These are phyloP conservation scores for Dictyostelium capitatum DNA, from an alignment of 78 protist genomes.

Conservation along the genomic window DNA sequence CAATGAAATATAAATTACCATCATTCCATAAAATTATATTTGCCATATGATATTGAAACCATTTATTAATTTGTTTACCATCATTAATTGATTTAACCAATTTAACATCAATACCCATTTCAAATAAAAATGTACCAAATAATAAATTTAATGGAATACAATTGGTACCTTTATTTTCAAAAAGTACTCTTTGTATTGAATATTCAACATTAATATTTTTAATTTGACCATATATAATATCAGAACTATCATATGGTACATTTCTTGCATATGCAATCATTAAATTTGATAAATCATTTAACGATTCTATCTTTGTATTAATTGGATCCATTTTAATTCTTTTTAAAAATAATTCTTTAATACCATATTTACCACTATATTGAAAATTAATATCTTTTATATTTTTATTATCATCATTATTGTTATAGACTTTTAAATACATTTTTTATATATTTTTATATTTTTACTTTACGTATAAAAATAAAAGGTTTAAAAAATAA, in stretches of 20 bases:
- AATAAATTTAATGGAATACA: not conserved
- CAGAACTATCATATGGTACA: not conserved
- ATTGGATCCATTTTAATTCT: not conserved
- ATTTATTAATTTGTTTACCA: not conserved
- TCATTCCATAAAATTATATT: slow-evolving; percentile 9
- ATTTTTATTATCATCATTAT: too few relatives aligned
- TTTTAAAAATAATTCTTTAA: not conserved
- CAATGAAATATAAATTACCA: slow-evolving; percentile 1
- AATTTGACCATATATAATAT: not conserved
- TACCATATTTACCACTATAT: not conserved
- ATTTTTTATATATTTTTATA: too few relatives aligned
- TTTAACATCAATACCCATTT: not conserved
- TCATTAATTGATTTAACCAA: not conserved
- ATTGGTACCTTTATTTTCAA: not conserved
- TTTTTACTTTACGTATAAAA: too few relatives aligned
- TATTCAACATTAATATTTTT: not conserved
- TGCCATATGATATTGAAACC: not conserved
- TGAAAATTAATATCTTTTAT: too few relatives aligned
- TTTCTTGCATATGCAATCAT: not conserved
- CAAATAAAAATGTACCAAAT: not conserved
- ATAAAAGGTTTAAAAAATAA: too few relatives aligned
- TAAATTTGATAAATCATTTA: not conserved
- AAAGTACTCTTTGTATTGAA: not conserved
- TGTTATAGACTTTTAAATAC: too few relatives aligned
- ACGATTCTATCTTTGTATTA: not conserved